A percentile compares a stretch with the other conserved stretches of the same genome.
Conservation (phyloP, 805 yeast genomes). For the Candida orba region DNA sequence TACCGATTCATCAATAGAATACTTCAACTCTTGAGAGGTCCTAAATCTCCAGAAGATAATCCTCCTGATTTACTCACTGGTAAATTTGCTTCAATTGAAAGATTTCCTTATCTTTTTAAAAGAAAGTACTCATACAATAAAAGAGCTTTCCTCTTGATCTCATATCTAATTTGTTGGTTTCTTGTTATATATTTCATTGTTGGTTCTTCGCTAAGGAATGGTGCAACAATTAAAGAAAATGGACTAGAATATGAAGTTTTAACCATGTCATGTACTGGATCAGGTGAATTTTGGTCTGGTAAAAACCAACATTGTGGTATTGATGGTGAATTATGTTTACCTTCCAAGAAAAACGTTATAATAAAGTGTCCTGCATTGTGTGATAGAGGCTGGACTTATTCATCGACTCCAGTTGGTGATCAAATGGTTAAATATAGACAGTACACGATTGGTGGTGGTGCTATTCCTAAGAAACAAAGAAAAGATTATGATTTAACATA, state of each 20-base stretch:
- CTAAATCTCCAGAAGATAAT: background rate
- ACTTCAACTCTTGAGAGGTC: background rate
- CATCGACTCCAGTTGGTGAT: constrained; percentile 68
- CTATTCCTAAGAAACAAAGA: constrained; percentile 2
- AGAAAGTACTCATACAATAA: background rate
- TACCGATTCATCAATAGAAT: background rate
- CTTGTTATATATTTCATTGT: background rate
- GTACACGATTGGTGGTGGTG: constrained; percentile 74
- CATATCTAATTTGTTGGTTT: constrained; percentile 4
- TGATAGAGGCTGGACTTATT: constrained; percentile 68
- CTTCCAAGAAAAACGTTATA: constrained; percentile 40
- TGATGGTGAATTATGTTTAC: constrained; percentile 36
- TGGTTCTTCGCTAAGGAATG: constrained; percentile 1
- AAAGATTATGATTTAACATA: constrained; percentile 30
- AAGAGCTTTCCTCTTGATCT: background rate
- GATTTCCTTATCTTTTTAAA: constrained; percentile 5
- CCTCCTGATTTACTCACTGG: constrained; percentile 3
- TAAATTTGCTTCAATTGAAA: constrained; percentile 5
- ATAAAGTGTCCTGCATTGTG: constrained; percentile 88
- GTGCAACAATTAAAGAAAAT: background rate
- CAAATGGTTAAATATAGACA: constrained; percentile 61
- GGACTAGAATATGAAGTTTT: constrained; percentile 10
- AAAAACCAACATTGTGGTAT: constrained; percentile 72
- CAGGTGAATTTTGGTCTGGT: constrained; percentile 59
- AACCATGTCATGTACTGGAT: constrained; percentile 42